A percentile compares a stretch with the other conserved stretches of the same genome.
Evolutionary conservation across 2,329 filamentous ascomycete genomes (phyloP).

Genomic region (Alternaria angustiovoidea): DNA sequence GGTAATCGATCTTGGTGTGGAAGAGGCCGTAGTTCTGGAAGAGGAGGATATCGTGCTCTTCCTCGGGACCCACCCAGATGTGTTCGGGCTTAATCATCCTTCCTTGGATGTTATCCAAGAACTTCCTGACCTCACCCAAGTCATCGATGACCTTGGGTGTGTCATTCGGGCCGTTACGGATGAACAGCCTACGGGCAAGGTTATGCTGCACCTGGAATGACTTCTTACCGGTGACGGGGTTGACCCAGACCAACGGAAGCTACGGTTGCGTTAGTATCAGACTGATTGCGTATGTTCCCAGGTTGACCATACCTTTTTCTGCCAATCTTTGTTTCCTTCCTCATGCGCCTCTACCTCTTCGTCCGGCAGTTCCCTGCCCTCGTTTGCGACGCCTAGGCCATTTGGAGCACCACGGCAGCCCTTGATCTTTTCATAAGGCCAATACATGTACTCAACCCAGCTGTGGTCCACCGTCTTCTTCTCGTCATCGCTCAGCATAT

Average conservation of each 20-base stretch:
- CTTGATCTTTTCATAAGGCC: conserved; percentile 4
- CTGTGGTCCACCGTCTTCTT: conserved; percentile 5
- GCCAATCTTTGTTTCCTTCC: not conserved
- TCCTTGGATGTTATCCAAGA: conserved; percentile 3
- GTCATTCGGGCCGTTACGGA: not conserved
- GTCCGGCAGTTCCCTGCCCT: conserved; percentile 5
- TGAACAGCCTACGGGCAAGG: conserved; percentile 2
- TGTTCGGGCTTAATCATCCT: conserved; percentile 13
- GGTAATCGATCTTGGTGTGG: conserved; percentile 12
- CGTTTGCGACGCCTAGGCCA: conserved; percentile 3
- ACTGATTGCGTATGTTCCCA: not conserved
- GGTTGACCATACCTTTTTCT: conserved; percentile 1
- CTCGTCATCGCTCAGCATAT: conserved; percentile 10
- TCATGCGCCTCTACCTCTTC: not conserved
- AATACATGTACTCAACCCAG: conserved; percentile 9
- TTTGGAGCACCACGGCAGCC: conserved; percentile 8
- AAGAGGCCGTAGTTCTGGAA: conserved; percentile 9
- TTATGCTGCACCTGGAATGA: conserved; percentile 6
- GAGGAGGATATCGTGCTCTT: conserved; percentile 6
- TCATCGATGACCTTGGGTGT: conserved; percentile 5
- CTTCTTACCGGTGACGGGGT: conserved; percentile 3
- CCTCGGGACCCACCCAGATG: conserved; percentile 5
- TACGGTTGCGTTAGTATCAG: not conserved
- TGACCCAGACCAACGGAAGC: conserved; percentile 7
- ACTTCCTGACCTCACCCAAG: conserved; percentile 7